Evolutionary conservation across 2,329 filamentous ascomycete species (phyloP), one percentile per base, ranked within the genome.

Genomic region (Talaromyces islandicus): DNA sequence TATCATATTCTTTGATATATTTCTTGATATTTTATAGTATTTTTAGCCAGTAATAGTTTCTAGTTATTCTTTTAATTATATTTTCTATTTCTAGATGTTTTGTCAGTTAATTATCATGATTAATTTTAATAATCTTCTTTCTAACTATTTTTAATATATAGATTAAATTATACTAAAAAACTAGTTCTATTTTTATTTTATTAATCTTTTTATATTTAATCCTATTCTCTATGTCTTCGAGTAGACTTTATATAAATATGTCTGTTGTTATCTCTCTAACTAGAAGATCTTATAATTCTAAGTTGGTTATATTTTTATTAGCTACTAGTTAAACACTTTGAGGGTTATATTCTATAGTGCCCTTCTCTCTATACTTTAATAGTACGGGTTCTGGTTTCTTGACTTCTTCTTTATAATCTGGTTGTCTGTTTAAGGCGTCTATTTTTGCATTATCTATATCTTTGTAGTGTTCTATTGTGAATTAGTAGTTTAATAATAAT

Each of bases 71-170:
- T 53, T 27, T 7, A n/a, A 53, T 3, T 9, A 14, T 53, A 7
- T 53, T 53, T 2, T 2, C 4, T 30, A 30, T 29, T 53, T 7
- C 14, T 27, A 17, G 24, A 19, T 27, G 17, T 53, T 7, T 2
- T 27, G 6, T 11, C n/a, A n/a, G n/a, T n/a, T n/a, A n/a, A n/a
- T n/a, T n/a, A n/a, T n/a, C n/a, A n/a, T n/a, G n/a, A n/a, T n/a
- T n/a, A n/a, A n/a, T n/a, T n/a, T n/a, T n/a, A n/a, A n/a, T n/a
- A n/a, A n/a, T n/a, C n/a, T n/a, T n/a, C n/a, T n/a, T n/a, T n/a
- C n/a, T n/a, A n/a, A n/a, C n/a, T n/a, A n/a, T n/a, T n/a, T 53
- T 53, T 53, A 53, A 7, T 53, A 53, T 29, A 53, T 27, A 53
- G 24, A 53, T 53, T 53, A 53, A 17, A 53, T 4, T 53, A 27